Conservation (phyloP, 1,139 yeast species). For the Martiniozyma asiatica region DNA sequence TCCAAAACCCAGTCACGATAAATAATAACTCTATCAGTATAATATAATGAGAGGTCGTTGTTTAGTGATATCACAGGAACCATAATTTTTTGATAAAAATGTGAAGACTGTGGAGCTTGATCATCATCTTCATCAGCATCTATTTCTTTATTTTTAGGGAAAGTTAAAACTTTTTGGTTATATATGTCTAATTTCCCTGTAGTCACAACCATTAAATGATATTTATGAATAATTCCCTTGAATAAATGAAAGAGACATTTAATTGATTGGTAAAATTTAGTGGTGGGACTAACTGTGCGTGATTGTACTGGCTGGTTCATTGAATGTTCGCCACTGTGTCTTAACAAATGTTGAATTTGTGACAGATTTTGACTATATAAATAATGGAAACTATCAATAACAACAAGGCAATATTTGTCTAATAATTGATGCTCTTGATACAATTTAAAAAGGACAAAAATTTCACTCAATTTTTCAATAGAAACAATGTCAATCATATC, state of each 20-base stretch:
- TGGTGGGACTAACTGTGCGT: constrained; percentile 4
- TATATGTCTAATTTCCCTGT: constrained; percentile 18
- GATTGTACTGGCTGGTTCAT: too few species aligned
- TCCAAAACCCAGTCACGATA: constrained; percentile 21
- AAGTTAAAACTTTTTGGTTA: constrained; percentile 14
- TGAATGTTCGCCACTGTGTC: not conserved
- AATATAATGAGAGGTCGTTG: constrained; percentile 16
- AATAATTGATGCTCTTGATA: constrained; percentile 1
- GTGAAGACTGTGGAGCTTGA: too few species aligned
- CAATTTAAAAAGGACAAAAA: constrained; percentile 15
- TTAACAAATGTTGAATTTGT: not conserved
- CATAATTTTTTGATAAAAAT: constrained; percentile 17
- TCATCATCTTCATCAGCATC: too few species aligned
- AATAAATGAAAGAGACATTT: constrained; percentile 5
- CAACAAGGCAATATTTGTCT: constrained; percentile 13
- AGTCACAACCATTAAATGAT: constrained; percentile 13
- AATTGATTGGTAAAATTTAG: constrained; percentile 6
- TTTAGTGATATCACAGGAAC: constrained; percentile 20
- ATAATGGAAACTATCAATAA: constrained; percentile 18
- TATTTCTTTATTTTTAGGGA: constrained; percentile 1
- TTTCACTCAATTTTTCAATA: constrained; percentile 12
- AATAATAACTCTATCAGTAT: constrained; percentile 18
- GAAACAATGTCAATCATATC: constrained; percentile 11
- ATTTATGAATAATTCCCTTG: constrained; percentile 1
- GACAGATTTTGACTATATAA: constrained; percentile 10